Base-by-base conservation (phyloP, 768 basidiomycete species). In the Boletus subcaerulescens region DNA sequence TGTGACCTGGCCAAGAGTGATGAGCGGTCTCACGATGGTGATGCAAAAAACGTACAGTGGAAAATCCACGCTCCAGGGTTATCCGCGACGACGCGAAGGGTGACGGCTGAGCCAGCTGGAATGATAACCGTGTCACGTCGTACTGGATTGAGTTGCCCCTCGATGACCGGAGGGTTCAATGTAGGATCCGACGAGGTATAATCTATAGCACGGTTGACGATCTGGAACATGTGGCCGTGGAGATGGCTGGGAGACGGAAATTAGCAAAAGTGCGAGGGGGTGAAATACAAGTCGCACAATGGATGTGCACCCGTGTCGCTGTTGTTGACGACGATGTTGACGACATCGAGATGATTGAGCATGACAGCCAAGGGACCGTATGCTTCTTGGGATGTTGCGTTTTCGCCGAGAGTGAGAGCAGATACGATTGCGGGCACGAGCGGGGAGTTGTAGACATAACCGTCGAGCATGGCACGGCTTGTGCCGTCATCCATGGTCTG, bases 21-120 rank as follows among this genome's bases (percentile, higher is more conserved):
- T 32, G 3, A 53, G 33, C 11, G 5, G 22, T 43, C 36, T 17
- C 40, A 24, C 20, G 44, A 53, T 17, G 42, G 26, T 32, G 32
- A 35, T 46, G 44, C 14, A 32, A 38, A 63, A 46, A 32, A 75
- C 86, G 51, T 64, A 87, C 85, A 93, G 68, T 91, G 90, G 68
- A 93, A 81, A 59, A 93, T 70, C 89, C 92, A 95, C 9, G 81
- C 85, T 12, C 96, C 96, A 1, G 96, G 96, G 72, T 98, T 98
- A 69, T 98, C 91, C 1, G 92, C 91, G 45, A 86, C 74, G 62
- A 94, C 71, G 20, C 93, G 84, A 43, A 99, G 73, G 0, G 89
- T 89, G 12, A 80, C 88, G 4, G 85, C 85, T 18, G 80, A 71
- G 55, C 77, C 78, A 4, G 83, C 78, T 4, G 89, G 87, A 48